These are phyloP conservation scores for Cyphellophora attinorum DNA, from an alignment of 2,329 filamentous ascomycete species.

Conservation along the genomic window DNA sequence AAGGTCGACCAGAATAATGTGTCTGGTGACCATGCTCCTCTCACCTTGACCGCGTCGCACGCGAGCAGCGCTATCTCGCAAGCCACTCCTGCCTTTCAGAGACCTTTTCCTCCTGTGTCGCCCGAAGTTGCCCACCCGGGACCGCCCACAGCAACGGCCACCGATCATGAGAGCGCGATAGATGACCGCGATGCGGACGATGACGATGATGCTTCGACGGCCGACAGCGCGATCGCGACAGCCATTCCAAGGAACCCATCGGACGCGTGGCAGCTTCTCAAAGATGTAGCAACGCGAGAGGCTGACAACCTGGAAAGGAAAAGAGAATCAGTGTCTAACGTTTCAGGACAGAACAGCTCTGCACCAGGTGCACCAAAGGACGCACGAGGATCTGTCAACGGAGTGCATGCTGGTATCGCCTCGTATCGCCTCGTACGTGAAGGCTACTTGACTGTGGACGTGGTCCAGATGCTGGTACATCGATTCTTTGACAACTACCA, in stretches of 20 bases:
- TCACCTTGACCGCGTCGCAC: conserved; percentile 18
- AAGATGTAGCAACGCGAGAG: conserved; percentile 32
- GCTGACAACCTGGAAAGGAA: conserved; percentile 13
- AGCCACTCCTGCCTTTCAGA: neutral
- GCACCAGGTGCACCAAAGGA: conserved; percentile 17
- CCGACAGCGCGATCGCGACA: conserved; percentile 27
- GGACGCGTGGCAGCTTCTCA: conserved; percentile 39
- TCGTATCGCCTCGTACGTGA: conserved; percentile 35
- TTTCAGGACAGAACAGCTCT: conserved; percentile 16
- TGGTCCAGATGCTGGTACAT: conserved; percentile 42
- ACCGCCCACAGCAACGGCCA: conserved; percentile 2
- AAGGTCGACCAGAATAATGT: conserved; percentile 23
- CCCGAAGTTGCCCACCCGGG: conserved; percentile 5
- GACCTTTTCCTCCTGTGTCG: conserved; percentile 5
- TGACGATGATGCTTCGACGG: conserved; percentile 28
- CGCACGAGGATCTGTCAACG: conserved; percentile 15
- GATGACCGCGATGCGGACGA: conserved; percentile 18
- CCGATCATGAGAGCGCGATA: conserved; percentile 5
- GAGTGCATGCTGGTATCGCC: conserved; percentile 27
- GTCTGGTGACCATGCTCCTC: conserved; percentile 14
- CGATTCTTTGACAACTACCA: conserved; percentile 59
- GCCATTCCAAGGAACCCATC: conserved; percentile 36
- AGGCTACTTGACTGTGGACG: conserved; percentile 37
- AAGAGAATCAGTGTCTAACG: conserved; percentile 16
- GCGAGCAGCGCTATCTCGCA: conserved; percentile 15